A percentile compares a stretch with the other conserved stretches of the same genome.
Evolutionary conservation across 176 grass and related monocot genomes (phyloP).

Genomic region (Alopecurus myosuroides): DNA sequence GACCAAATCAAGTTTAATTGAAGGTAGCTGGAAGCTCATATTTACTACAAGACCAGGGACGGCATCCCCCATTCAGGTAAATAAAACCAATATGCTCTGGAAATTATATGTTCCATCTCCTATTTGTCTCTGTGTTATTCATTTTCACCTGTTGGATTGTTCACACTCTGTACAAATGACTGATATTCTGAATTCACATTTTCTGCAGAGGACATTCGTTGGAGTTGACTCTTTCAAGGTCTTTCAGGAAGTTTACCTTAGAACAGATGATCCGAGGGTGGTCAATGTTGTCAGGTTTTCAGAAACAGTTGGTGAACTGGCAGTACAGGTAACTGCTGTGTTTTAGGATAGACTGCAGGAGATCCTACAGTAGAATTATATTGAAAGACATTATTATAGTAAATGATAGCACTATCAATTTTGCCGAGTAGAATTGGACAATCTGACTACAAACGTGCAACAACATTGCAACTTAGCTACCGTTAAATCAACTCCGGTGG

Average conservation of each 20-base stretch:
- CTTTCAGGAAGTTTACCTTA: constrained; percentile 92
- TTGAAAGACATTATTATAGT: not conserved
- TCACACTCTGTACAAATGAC: not conserved
- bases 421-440: not conserved
- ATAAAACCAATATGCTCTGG: constrained; percentile 8
- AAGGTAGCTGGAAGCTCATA: constrained; percentile 90
- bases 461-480: not conserved
- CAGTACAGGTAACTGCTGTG: constrained; percentile 68
- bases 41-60: constrained; percentile 98
- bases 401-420: not conserved
- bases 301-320: constrained; percentile 80
- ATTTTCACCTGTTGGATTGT: not conserved
- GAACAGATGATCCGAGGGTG: constrained; percentile 82
- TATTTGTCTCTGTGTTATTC: constrained; percentile 6
- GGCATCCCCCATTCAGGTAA: constrained; percentile 93
- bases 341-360: not conserved
- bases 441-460: not conserved
- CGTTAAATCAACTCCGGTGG: not conserved
- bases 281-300: constrained; percentile 93
- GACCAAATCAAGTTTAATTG: constrained; percentile 79
- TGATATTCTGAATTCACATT: constrained; percentile 17
- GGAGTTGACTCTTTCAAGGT: constrained; percentile 89
- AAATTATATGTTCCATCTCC: constrained; percentile 21
- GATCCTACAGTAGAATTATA: not conserved
- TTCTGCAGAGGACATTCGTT: constrained; percentile 85